Conservation (phyloP, 169 alveolate genomes). For the Plasmodium yoelii region DNA sequence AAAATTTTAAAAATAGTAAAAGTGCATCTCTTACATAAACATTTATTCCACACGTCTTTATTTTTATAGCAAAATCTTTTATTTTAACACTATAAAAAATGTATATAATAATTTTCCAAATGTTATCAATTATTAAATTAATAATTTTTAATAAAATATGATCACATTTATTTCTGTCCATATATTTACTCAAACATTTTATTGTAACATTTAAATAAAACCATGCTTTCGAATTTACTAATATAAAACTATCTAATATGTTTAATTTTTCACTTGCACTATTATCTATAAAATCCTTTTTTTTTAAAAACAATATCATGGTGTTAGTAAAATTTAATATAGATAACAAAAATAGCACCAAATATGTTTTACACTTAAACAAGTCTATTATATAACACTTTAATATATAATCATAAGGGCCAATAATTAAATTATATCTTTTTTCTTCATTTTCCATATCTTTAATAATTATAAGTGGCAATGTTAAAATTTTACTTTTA, state of each 20-base stretch:
- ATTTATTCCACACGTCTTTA: constrained; percentile 23
- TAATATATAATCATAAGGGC: constrained; percentile 68
- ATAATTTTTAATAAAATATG: constrained; percentile 8
- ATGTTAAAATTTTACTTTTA: constrained; percentile 36
- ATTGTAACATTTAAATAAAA: constrained; percentile 39
- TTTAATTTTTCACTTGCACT: constrained; percentile 18
- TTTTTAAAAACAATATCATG: constrained; percentile 71
- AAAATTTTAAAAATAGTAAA: constrained; percentile 43
- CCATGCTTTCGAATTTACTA: constrained; percentile 68
- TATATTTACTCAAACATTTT: constrained; percentile 39
- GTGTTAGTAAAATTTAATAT: constrained; percentile 36
- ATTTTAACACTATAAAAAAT: constrained; percentile 46
- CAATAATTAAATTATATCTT: constrained; percentile 47
- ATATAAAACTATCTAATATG: constrained; percentile 47
- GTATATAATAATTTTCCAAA: constrained; percentile 65
- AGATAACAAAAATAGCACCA: constrained; percentile 28
- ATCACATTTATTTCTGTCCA: constrained; percentile 12
- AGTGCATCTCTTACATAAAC: constrained; percentile 38
- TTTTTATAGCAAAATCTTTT: constrained; percentile 32
- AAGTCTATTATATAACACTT: constrained; percentile 49
- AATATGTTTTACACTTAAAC: constrained; percentile 30
- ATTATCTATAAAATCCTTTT: constrained; percentile 19
- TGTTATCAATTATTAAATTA: constrained; percentile 55
- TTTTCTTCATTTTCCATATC: constrained; percentile 43
- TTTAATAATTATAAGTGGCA: constrained; percentile 40